A percentile compares a stretch with the other conserved stretches of the same genome.
Conservation (phyloP, 2,329 filamentous ascomycete species). For the Fusarium devonianum region DNA sequence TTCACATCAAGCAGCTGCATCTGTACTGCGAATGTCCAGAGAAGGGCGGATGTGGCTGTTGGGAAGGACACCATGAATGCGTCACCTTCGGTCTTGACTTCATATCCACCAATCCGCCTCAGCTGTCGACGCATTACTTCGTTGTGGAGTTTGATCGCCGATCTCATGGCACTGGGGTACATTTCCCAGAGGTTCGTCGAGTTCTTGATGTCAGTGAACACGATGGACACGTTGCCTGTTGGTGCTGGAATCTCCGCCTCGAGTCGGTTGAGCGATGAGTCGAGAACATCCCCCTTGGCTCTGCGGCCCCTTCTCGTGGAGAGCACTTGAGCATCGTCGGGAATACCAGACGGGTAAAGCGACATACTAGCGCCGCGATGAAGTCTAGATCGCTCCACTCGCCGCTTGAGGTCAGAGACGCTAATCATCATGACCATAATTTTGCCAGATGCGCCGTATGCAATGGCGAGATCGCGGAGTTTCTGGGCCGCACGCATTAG, state of each 20-base stretch:
- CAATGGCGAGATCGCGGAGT: constrained; percentile 91
- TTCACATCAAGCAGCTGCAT: constrained; percentile 83
- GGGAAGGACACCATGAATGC: constrained; percentile 99
- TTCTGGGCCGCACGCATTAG: constrained; percentile 96
- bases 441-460: constrained; percentile 91
- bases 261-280: constrained; percentile 85
- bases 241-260: constrained; percentile 92
- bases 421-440: constrained; percentile 99
- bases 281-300: constrained; percentile 70
- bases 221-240: constrained; percentile 87
- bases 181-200: constrained; percentile 97
- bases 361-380: constrained; percentile 85
- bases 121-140: constrained; percentile 94
- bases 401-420: constrained; percentile 86
- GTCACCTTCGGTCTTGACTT: constrained; percentile 99
- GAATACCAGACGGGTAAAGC: constrained; percentile 77
- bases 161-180: constrained; percentile 92
- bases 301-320: constrained; percentile 71
- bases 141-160: constrained; percentile 96
- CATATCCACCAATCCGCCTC: constrained; percentile 92
- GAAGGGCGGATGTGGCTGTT: constrained; percentile 88
- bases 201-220: constrained; percentile 99
- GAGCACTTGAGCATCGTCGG: constrained; percentile 72
- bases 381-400: constrained; percentile 74
- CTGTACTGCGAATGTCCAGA: constrained; percentile 98